Evolutionary conservation across 208 protist species (phyloP).

Genomic region (Leishmania amazonensis): DNA sequence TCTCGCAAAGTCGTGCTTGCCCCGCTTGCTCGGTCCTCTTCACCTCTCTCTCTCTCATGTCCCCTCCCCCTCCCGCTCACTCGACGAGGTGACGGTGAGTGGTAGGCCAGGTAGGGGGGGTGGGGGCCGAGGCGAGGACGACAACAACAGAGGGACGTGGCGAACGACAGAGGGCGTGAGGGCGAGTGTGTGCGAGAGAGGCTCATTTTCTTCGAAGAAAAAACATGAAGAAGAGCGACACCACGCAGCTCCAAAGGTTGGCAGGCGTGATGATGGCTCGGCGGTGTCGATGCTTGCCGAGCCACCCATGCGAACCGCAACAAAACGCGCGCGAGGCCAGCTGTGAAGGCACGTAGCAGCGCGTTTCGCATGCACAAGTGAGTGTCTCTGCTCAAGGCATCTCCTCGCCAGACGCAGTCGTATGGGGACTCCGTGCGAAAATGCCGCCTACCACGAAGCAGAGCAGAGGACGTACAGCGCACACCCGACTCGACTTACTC

Average conservation of each 20-base stretch:
- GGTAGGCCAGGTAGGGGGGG: not conserved
- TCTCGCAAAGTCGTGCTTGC: not conserved
- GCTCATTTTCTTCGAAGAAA: not conserved
- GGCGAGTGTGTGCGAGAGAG: not conserved
- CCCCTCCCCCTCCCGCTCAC: not conserved
- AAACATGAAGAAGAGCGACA: not conserved
- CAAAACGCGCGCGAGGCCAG: not conserved
- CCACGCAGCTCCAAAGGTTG: not conserved
- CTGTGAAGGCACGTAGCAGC: not conserved
- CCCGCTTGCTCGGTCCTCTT: not conserved
- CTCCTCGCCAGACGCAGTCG: not conserved
- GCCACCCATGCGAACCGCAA: not conserved
- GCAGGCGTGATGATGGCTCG: not conserved
- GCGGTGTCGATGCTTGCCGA: not conserved
- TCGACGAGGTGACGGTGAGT: not conserved
- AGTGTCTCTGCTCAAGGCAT: not conserved
- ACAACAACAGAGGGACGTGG: not conserved
- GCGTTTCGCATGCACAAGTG: not conserved
- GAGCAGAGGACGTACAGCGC: not conserved
- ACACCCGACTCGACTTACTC: not conserved
- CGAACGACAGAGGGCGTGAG: not conserved
- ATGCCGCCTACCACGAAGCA: not conserved
- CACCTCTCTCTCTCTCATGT: not conserved
- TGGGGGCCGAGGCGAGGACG: not conserved
- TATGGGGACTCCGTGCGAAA: no score